These are phyloP conservation scores for Colletotrichum musicola DNA, from an alignment of 2,329 filamentous ascomycete genomes.

Conservation along the genomic window DNA sequence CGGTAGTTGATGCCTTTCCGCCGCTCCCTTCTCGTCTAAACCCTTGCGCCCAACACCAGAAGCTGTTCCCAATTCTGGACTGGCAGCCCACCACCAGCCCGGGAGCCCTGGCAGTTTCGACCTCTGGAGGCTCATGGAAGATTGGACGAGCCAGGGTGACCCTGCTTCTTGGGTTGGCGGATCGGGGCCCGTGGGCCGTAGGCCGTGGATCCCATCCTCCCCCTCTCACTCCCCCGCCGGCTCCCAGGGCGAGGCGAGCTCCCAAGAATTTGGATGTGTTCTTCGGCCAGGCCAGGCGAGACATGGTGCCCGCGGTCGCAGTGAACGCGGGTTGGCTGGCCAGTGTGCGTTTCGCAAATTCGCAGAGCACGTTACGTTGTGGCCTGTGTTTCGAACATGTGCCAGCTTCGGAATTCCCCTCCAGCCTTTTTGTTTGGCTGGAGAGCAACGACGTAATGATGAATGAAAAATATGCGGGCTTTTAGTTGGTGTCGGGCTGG, in stretches of 20 bases:
- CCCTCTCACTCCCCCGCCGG: constrained; percentile 4
- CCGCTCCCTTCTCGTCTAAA: constrained; percentile 12
- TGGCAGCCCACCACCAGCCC: constrained; percentile 21
- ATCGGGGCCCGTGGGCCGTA: constrained; percentile 28
- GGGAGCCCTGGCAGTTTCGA: constrained; percentile 28
- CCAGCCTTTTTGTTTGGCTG: constrained; percentile 3
- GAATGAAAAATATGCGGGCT: constrained; percentile 14
- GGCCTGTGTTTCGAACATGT: constrained; percentile 9
- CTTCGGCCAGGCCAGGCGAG: constrained; percentile 10
- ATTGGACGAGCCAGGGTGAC: constrained; percentile 37
- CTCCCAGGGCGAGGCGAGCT: constrained; percentile 1
- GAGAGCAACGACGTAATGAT: constrained; percentile 3
- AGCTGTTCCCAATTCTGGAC: constrained; percentile 30
- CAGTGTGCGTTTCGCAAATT: constrained; percentile 28
- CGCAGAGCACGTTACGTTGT: neutral
- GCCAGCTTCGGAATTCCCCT: constrained; percentile 1
- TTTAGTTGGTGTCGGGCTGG: constrained; percentile 13
- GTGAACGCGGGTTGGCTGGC: constrained; percentile 17
- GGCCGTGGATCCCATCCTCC: neutral
- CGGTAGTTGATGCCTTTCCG: constrained; percentile 21
- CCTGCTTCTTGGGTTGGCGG: constrained; percentile 30
- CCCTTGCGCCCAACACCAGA: constrained; percentile 15
- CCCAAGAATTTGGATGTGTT: constrained; percentile 34
- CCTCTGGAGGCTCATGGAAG: constrained; percentile 29
- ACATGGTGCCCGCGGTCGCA: constrained; percentile 13